Percentiles rank a stretch among this genome's conserved stretches.
phyloP scores from a whole-genome alignment of 1,284 basidiomycete species.

The Vanrija sp. region DNA sequence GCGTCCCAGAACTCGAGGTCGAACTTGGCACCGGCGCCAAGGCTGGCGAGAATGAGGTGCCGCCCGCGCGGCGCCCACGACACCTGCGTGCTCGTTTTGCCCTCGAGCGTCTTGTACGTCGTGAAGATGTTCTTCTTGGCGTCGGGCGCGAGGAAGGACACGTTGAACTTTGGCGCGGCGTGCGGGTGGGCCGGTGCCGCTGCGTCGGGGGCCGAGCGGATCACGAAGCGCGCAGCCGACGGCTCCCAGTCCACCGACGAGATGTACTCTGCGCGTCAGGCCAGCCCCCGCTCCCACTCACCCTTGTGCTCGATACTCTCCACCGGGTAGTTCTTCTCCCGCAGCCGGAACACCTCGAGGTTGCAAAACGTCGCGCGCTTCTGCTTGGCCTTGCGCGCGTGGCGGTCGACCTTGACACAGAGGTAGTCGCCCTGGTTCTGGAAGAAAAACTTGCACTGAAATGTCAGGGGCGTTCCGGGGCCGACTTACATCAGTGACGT shows the following conservation, averaged over 20 bases:
- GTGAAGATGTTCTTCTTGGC: conserved; percentile 97
- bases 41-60: conserved; percentile 91
- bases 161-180: conserved; percentile 89
- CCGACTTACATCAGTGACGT: conserved; percentile 86
- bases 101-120: conserved; percentile 73
- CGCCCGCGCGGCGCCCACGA: conserved; percentile 97
- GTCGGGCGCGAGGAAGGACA: conserved; percentile 95
- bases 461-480: conserved; percentile 53
- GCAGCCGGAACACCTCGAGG: conserved; percentile 93
- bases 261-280: conserved; percentile 63
- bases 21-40: conserved; percentile 90
- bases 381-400: conserved; percentile 75
- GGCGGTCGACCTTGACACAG: conserved; percentile 98
- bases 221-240: conserved; percentile 88
- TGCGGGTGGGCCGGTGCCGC: conserved; percentile 85
- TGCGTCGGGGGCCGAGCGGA: conserved; percentile 90
- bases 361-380: conserved; percentile 99
- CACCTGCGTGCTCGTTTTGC: conserved; percentile 88
- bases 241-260: conserved; percentile 99
- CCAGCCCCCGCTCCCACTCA: no score
- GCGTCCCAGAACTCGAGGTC: conserved; percentile 99
- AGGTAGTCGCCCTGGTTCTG: conserved; percentile 99
- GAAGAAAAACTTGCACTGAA: conserved; percentile 98
- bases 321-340: conserved; percentile 97
- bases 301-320: conserved; percentile 96